phyloP scores from a whole-genome alignment of 2,329 filamentous ascomycete genomes.

The Fonsecaea monophora region DNA sequence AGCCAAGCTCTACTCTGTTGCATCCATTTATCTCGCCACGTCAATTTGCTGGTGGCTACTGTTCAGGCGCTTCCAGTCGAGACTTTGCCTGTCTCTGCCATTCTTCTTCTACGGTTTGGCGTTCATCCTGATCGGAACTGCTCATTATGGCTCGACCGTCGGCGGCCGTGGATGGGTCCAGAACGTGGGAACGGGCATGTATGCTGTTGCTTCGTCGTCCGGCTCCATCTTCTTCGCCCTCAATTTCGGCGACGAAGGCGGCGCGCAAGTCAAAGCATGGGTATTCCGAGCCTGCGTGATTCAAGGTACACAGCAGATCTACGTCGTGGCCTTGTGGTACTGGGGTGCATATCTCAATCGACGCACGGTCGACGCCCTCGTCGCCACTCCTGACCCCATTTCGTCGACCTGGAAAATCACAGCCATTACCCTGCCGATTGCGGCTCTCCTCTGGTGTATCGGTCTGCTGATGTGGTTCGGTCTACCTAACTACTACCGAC shows the following conservation, averaged over 20 bases:
- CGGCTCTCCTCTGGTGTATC: slow-evolving; percentile 63
- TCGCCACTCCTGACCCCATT: slow-evolving; percentile 44
- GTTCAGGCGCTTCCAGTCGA: slow-evolving; percentile 64
- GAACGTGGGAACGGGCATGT: slow-evolving; percentile 66
- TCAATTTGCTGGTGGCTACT: slow-evolving; percentile 69
- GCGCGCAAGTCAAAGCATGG: slow-evolving; percentile 68
- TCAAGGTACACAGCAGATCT: slow-evolving; percentile 71
- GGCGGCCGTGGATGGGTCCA: slow-evolving; percentile 60
- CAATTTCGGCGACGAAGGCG: slow-evolving; percentile 70
- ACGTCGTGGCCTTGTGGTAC: slow-evolving; percentile 70
- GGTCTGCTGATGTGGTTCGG: slow-evolving; percentile 64
- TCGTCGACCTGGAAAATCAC: slow-evolving; percentile 55
- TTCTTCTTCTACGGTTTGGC: slow-evolving; percentile 69
- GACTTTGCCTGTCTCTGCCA: slow-evolving; percentile 65
- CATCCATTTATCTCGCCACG: slow-evolving; percentile 64
- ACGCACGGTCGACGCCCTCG: slow-evolving; percentile 51
- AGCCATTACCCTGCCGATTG: slow-evolving; percentile 65
- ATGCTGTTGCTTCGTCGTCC: slow-evolving; percentile 67
- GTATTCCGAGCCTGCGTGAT: slow-evolving; percentile 71
- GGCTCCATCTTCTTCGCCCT: slow-evolving; percentile 71
- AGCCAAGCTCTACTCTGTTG: slow-evolving; percentile 65
- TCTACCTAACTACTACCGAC: slow-evolving; percentile 71
- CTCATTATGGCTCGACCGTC: slow-evolving; percentile 58
- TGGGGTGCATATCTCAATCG: slow-evolving; percentile 66
- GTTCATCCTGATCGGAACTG: slow-evolving; percentile 68